Percentiles rank a stretch among this genome's conserved stretches.
These are phyloP conservation scores for Diversispora eburnea DNA, from an alignment of 192 early-diverging fungal species.

Conservation along the genomic window DNA sequence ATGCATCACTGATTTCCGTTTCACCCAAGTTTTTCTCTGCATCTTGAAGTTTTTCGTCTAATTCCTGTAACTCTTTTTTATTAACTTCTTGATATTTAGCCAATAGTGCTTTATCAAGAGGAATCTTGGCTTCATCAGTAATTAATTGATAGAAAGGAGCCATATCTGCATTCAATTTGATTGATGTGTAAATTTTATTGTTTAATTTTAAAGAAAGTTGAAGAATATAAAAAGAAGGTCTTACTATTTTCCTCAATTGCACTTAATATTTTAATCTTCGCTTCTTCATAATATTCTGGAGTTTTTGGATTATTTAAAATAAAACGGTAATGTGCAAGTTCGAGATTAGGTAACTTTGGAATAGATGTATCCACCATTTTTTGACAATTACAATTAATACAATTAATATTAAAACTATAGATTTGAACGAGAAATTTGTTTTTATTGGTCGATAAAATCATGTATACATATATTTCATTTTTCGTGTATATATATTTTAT, in stretches of 20 bases:
- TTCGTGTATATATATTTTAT: no score
- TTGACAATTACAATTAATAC: background rate
- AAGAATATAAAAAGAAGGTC: slow-evolving; percentile 32
- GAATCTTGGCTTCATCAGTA: slow-evolving; percentile 58
- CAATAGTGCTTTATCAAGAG: slow-evolving; percentile 53
- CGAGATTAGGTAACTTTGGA: slow-evolving; percentile 85
- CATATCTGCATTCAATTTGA: slow-evolving; percentile 62
- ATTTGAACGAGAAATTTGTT: no score
- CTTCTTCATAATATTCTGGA: slow-evolving; percentile 59
- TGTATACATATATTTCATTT: no score
- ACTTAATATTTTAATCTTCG: slow-evolving; percentile 64
- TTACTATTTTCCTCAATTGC: slow-evolving; percentile 83
- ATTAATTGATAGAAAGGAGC: slow-evolving; percentile 73
- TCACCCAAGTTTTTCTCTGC: slow-evolving; percentile 93
- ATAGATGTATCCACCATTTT: slow-evolving; percentile 60
- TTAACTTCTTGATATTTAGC: slow-evolving; percentile 63
- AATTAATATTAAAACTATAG: no score
- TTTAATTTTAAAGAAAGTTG: background rate
- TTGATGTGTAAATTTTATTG: background rate
- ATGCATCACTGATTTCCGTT: slow-evolving; percentile 81
- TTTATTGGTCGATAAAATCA: no score
- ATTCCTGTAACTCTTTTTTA: slow-evolving; percentile 66
- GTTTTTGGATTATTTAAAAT: slow-evolving; percentile 67
- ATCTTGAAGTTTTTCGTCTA: slow-evolving; percentile 84
- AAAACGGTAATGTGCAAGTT: slow-evolving; percentile 82